A percentile compares a stretch with the other conserved stretches of the same genome.
Evolutionary conservation across 2,329 filamentous ascomycete genomes (phyloP).

Genomic region (Cladobotryum protrusum): DNA sequence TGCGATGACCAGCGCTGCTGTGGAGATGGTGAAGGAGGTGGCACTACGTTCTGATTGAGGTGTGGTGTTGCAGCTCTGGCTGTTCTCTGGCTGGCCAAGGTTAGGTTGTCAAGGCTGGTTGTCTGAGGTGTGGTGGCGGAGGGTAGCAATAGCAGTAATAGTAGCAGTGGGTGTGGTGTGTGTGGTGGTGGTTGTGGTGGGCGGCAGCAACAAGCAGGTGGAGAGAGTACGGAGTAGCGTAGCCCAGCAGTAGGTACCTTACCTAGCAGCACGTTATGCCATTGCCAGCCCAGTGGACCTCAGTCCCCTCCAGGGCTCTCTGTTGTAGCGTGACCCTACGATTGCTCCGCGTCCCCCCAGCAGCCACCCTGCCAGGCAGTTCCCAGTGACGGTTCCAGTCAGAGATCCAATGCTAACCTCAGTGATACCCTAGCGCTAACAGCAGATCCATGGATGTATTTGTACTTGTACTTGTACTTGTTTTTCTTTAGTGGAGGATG

Average conservation of each 20-base stretch:
- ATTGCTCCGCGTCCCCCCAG: too few relatives aligned
- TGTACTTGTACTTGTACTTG: background rate
- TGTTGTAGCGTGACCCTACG: too few relatives aligned
- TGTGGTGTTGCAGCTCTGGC: conserved; percentile 9
- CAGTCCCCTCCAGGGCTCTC: too few relatives aligned
- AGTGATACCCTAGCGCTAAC: background rate
- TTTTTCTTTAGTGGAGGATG: background rate
- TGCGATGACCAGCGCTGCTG: background rate
- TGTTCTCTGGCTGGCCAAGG: conserved; percentile 2
- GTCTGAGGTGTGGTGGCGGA: background rate
- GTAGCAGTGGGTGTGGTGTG: background rate
- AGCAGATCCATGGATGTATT: too few relatives aligned
- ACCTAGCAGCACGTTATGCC: too few relatives aligned
- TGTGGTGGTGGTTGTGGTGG: too few relatives aligned
- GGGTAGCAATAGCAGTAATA: background rate
- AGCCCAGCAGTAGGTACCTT: too few relatives aligned
- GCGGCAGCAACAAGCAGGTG: too few relatives aligned
- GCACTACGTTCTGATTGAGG: conserved; percentile 6
- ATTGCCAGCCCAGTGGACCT: too few relatives aligned
- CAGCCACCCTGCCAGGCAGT: too few relatives aligned
- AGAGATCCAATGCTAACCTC: background rate
- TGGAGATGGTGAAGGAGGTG: conserved; percentile 5
- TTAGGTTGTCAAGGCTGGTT: background rate
- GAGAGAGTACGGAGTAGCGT: too few relatives aligned
- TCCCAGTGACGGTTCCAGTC: too few relatives aligned